Evolutionary conservation across 306 rosid species (phyloP), one percentile per base, ranked within the genome.

Genomic region (Rosa chinensis): DNA sequence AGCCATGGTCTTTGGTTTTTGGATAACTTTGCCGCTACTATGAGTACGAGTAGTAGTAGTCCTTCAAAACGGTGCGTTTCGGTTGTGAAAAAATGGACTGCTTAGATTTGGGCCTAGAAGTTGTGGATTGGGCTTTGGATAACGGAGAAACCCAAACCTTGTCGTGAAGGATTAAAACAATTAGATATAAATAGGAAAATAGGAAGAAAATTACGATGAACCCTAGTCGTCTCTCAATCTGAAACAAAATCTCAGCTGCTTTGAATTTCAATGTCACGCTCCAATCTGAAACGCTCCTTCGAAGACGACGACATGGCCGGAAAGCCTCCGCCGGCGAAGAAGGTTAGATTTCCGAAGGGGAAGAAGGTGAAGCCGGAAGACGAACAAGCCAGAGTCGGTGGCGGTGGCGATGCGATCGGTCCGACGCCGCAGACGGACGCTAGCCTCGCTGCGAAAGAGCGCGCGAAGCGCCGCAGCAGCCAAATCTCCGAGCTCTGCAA

Each of bases 261-360:
- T 23, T 23, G 66, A 59, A 62, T 62, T 52, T 20, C 64, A 5
- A 73, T 73, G 8, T 72, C 72, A 3, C 77, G 28, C 44, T 14
- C 69, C 4, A 63, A 32, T 63, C 44, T 63, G 43, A 75, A 59
- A 20, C 78, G 78, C 56, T 3, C 55, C 17, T 45, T 49, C 13
- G 71, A 75, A 16, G 23, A 64, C 18, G 79, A 61, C 58, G 35
- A 35, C 59, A 23, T 8, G 56, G 44, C 59, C 59, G 58, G 21
- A 0, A 75, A 63, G 14, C 59, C 79, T 39, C 66, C 71, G 12
- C 45, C 58, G 9, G 79, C 67, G 58, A 95, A 93, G 81, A 92
- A 86, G 87, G 85, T 91, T 14, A 82, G 94, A 87, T 95, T 92
- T 85, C 98, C 99, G 0, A 95, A 92, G 87, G 98, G 98, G 10